Conservation (phyloP, 169 alveolate genomes). For the Plasmodium cynomolgi region DNA sequence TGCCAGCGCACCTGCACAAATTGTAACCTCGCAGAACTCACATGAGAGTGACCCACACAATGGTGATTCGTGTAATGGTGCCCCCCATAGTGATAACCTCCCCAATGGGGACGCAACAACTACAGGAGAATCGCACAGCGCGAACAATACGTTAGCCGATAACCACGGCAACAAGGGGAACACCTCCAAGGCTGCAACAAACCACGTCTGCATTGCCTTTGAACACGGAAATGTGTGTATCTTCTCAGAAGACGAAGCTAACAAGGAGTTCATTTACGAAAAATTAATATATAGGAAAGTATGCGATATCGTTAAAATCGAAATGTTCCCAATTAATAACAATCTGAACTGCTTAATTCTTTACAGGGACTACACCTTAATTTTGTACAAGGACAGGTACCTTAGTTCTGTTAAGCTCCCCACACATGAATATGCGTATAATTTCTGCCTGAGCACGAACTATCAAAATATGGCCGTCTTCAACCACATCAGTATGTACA, state of each 20-base stretch:
- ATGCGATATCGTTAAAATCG: constrained; percentile 63
- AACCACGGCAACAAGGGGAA: background rate
- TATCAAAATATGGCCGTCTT: constrained; percentile 65
- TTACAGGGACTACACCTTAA: constrained; percentile 52
- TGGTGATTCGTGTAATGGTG: background rate
- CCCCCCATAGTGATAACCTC: background rate
- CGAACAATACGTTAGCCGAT: background rate
- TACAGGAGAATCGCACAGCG: background rate
- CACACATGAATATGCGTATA: constrained; percentile 51
- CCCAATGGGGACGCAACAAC: background rate
- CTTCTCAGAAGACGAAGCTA: constrained; percentile 35
- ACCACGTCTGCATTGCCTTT: constrained; percentile 71
- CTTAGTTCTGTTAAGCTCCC: constrained; percentile 41
- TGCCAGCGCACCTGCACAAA: background rate
- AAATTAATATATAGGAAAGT: constrained; percentile 71
- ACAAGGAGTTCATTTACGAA: constrained; percentile 42
- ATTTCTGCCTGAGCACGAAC: constrained; percentile 66
- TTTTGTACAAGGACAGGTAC: constrained; percentile 36
- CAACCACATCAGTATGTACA: constrained; percentile 47
- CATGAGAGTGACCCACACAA: background rate
- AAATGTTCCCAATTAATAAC: constrained; percentile 19
- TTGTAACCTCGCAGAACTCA: background rate
- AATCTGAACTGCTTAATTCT: constrained; percentile 38
- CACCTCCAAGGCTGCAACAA: background rate
- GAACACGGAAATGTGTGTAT: constrained; percentile 76